phyloP scores from a whole-genome alignment of 202 grass and related monocot genomes.

The Cymbopogon flexuosus region DNA sequence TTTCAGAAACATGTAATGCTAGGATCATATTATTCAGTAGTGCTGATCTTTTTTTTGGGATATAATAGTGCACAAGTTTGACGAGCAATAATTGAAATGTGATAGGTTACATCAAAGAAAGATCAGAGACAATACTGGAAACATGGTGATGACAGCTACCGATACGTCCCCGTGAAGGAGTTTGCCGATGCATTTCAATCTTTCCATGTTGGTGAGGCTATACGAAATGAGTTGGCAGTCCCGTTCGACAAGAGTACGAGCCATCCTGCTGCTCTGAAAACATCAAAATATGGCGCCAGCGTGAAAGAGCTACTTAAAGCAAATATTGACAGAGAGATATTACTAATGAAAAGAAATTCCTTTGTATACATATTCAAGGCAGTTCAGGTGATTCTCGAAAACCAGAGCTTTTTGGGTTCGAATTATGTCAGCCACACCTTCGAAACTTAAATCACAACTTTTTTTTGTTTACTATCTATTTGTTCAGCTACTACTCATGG shows the following conservation, averaged over 20 bases:
- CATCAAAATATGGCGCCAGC: slow-evolving; percentile 61
- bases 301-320: slow-evolving; percentile 72
- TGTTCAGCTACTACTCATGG: slow-evolving; percentile 59
- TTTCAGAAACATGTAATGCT: not conserved
- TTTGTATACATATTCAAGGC: slow-evolving; percentile 72
- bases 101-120: slow-evolving; percentile 68
- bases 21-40: slow-evolving; percentile 4
- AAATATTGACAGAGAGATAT: slow-evolving; percentile 57
- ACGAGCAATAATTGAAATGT: slow-evolving; percentile 18
- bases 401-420: not conserved
- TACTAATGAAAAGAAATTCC: slow-evolving; percentile 70
- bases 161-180: slow-evolving; percentile 58
- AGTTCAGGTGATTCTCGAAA: slow-evolving; percentile 45
- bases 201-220: slow-evolving; percentile 52
- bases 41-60: not conserved
- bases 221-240: slow-evolving; percentile 47
- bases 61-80: not conserved
- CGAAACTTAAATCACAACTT: not conserved
- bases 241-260: slow-evolving; percentile 66
- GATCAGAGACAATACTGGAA: slow-evolving; percentile 81
- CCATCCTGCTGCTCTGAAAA: slow-evolving; percentile 68
- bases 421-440: not conserved
- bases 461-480: not conserved
- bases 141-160: slow-evolving; percentile 47
- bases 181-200: slow-evolving; percentile 65